Evolutionary conservation across 768 basidiomycete species (phyloP).

Genomic region (Boletus pseudo-olivaceus): DNA sequence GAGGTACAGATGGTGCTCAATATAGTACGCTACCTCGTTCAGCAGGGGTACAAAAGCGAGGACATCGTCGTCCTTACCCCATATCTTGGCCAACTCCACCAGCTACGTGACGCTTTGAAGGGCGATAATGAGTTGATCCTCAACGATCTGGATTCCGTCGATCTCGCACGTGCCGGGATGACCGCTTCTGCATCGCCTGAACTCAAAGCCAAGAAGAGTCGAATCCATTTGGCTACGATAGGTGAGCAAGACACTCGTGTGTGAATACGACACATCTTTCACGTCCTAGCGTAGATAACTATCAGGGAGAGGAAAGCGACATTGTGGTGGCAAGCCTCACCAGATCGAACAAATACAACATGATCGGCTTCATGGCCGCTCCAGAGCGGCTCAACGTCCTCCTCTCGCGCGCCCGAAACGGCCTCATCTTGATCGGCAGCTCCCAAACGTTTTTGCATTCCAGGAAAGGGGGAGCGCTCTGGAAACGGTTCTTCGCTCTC

Average conservation of each 20-base stretch:
- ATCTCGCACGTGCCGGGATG: slow-evolving; percentile 56
- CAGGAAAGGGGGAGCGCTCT: slow-evolving; percentile 14
- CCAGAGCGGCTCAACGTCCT: slow-evolving; percentile 69
- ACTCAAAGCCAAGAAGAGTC: slow-evolving; percentile 33
- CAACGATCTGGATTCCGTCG: slow-evolving; percentile 57
- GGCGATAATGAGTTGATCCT: slow-evolving; percentile 53
- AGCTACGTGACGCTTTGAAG: slow-evolving; percentile 43
- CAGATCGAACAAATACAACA: slow-evolving; percentile 49
- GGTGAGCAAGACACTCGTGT: slow-evolving; percentile 39
- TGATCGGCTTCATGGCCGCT: slow-evolving; percentile 71
- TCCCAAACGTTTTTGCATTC: slow-evolving; percentile 48
- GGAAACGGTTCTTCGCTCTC: slow-evolving; percentile 11
- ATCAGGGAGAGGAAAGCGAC: slow-evolving; percentile 72
- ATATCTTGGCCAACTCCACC: slow-evolving; percentile 60
- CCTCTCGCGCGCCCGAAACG: slow-evolving; percentile 63
- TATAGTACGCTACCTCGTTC: slow-evolving; percentile 56
- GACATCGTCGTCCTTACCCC: slow-evolving; percentile 65
- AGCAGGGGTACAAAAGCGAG: slow-evolving; percentile 26
- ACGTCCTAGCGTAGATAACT: slow-evolving; percentile 52
- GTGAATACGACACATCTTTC: background rate
- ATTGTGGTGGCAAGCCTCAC: slow-evolving; percentile 62
- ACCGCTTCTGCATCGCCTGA: slow-evolving; percentile 29
- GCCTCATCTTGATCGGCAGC: slow-evolving; percentile 65
- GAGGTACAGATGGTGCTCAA: slow-evolving; percentile 64
- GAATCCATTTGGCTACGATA: slow-evolving; percentile 61